Percentiles rank a stretch among this genome's conserved stretches.
phyloP scores from a whole-genome alignment of 192 early-diverging fungal species.

The Fimicolochytrium jonesii region DNA sequence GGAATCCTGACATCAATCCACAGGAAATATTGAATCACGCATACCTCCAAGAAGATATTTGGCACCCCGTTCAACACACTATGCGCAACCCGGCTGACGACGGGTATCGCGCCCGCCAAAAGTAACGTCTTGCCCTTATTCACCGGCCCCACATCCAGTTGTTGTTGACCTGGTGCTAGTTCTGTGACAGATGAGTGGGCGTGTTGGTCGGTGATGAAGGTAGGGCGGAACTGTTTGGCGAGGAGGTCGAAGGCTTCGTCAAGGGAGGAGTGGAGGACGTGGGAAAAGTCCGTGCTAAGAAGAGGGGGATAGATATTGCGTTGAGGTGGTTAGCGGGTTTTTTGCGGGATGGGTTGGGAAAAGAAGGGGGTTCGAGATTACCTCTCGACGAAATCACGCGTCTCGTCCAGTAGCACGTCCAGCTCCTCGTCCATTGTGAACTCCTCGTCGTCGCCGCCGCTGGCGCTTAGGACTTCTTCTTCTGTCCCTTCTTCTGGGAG shows the following conservation, averaged over 20 bases:
- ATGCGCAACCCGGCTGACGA: constrained; percentile 31
- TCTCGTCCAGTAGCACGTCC: constrained; percentile 75
- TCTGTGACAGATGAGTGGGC: too few species aligned
- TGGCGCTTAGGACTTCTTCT: constrained; percentile 54
- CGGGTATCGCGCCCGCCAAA: constrained; percentile 37
- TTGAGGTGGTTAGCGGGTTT: too few species aligned
- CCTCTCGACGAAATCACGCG: constrained; percentile 84
- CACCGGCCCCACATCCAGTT: background rate
- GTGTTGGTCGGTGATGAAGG: constrained; percentile 18
- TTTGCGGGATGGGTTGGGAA: too few species aligned
- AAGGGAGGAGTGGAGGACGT: constrained; percentile 25
- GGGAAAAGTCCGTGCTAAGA: constrained; percentile 29
- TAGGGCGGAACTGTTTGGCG: constrained; percentile 20
- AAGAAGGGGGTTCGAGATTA: too few species aligned
- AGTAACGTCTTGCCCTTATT: constrained; percentile 27
- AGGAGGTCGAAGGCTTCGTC: constrained; percentile 38
- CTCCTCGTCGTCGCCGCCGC: constrained; percentile 33
- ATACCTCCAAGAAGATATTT: constrained; percentile 41
- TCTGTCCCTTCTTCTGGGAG: constrained; percentile 64
- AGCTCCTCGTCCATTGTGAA: constrained; percentile 60
- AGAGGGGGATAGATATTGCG: constrained; percentile 16
- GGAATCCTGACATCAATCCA: too few species aligned
- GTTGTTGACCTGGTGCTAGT: background rate
- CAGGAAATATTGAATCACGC: too few species aligned
- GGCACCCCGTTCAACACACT: constrained; percentile 34